Percentiles rank a stretch among this genome's conserved stretches.
Evolutionary conservation across 768 basidiomycete genomes (phyloP).

Genomic region (Lepiota brunneoincarnata): DNA sequence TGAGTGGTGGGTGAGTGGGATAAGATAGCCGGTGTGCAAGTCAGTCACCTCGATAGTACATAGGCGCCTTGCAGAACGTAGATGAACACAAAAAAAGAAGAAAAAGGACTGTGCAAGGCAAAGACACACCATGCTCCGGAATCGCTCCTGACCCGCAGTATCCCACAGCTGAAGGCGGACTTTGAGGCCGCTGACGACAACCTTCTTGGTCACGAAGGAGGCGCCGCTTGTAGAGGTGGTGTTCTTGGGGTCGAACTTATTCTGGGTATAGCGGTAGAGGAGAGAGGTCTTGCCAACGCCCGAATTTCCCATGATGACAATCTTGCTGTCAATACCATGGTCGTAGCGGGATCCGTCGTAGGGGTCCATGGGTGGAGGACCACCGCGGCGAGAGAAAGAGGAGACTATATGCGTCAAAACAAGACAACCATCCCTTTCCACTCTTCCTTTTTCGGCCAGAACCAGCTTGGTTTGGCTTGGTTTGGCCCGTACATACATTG

Average conservation of each 20-base stretch:
- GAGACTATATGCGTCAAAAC: neutral
- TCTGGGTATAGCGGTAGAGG: slow-evolving; percentile 85
- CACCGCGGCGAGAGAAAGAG: neutral
- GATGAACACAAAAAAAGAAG: slow-evolving; percentile 2
- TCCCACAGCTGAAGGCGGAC: slow-evolving; percentile 91
- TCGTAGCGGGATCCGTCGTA: slow-evolving; percentile 71
- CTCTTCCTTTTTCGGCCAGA: slow-evolving; percentile 28
- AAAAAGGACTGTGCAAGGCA: slow-evolving; percentile 13
- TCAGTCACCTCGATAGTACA: slow-evolving; percentile 79
- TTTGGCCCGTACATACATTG: slow-evolving; percentile 26
- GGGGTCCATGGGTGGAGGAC: slow-evolving; percentile 51
- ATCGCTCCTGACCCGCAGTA: slow-evolving; percentile 91
- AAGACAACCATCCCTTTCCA: slow-evolving; percentile 28
- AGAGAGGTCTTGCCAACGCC: slow-evolving; percentile 91
- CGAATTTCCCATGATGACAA: slow-evolving; percentile 90
- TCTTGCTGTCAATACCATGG: slow-evolving; percentile 89
- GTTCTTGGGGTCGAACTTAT: slow-evolving; percentile 86
- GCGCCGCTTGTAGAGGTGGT: slow-evolving; percentile 91
- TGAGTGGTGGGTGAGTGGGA: slow-evolving; percentile 14
- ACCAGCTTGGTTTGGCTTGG: slow-evolving; percentile 17
- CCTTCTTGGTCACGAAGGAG: slow-evolving; percentile 92
- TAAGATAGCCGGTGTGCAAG: slow-evolving; percentile 17
- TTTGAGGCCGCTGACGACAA: slow-evolving; percentile 78
- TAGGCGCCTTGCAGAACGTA: slow-evolving; percentile 64
- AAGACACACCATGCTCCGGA: slow-evolving; percentile 77